Evolutionary conservation across 2,329 filamentous ascomycete species (phyloP).

Genomic region (Aspergillus luchuensis): DNA sequence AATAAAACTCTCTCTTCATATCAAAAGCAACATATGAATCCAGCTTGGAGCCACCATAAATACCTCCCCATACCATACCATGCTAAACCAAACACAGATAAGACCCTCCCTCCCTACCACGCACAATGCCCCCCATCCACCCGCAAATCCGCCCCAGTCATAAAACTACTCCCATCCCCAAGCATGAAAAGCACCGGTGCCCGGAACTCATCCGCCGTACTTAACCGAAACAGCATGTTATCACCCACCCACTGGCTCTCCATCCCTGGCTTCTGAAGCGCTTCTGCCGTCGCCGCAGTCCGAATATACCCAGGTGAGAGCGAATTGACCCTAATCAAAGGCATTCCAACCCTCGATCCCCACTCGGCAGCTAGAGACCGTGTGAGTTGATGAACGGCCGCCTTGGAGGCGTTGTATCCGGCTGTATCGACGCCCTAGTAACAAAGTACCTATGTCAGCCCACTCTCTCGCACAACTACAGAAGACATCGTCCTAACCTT

Average conservation of each 20-base stretch:
- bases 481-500: conserved; percentile 8
- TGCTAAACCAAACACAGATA: no score
- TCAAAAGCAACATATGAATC: no score
- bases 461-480: no score
- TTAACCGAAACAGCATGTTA: conserved; percentile 27
- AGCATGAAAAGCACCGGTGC: conserved; percentile 35
- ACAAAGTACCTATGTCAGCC: background rate
- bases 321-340: conserved; percentile 25
- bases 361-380: conserved; percentile 51
- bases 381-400: conserved; percentile 49
- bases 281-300: conserved; percentile 18
- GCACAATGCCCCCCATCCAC: conserved; percentile 33
- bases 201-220: conserved; percentile 32
- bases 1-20: no score
- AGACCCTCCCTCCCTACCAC: background rate
- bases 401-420: conserved; percentile 51
- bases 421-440: conserved; percentile 19
- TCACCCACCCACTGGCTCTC: conserved; percentile 20
- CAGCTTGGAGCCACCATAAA: no score
- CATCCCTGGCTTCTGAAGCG: conserved; percentile 20
- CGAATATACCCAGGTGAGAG: conserved; percentile 26
- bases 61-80: no score
- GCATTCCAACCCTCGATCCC: conserved; percentile 33
- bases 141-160: conserved; percentile 37
- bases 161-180: conserved; percentile 37